Percentiles rank a stretch among this genome's conserved stretches.
These are phyloP conservation scores for Quercus bicolor DNA, from an alignment of 306 rosid genomes.

Conservation along the genomic window DNA sequence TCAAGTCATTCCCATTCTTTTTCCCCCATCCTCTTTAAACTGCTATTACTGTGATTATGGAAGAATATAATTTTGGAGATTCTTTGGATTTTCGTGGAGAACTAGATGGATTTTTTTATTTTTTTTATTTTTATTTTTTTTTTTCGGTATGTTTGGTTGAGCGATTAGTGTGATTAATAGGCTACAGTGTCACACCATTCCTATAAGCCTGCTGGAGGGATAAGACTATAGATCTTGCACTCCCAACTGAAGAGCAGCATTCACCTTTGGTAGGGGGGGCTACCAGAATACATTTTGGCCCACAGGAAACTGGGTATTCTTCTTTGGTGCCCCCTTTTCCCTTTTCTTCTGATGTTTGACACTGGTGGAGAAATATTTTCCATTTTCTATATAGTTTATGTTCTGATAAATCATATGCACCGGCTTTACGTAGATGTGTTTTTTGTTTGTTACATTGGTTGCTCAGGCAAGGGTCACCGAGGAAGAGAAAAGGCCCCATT, in stretches of 20 bases:
- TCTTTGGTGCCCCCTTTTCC: neutral
- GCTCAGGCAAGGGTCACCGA: slow-evolving; percentile 68
- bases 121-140: too few species aligned
- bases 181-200: neutral
- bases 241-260: too few species aligned
- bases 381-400: neutral
- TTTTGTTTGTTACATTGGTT: slow-evolving; percentile 13
- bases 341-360: neutral
- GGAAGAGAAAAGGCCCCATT: slow-evolving; percentile 90
- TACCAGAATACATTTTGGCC: neutral
- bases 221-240: too few species aligned
- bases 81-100: neutral
- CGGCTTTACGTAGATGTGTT: neutral
- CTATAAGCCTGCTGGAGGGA: neutral
- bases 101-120: neutral
- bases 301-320: neutral
- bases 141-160: neutral
- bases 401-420: neutral
- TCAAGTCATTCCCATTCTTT: neutral
- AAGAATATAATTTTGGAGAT: neutral
- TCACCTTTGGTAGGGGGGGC: neutral
- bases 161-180: neutral
- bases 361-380: neutral
- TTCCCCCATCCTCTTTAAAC: neutral
- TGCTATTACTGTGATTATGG: neutral